Base-by-base conservation (phyloP, 139 green algal species). In the Volvox reticuliferus region DNA sequence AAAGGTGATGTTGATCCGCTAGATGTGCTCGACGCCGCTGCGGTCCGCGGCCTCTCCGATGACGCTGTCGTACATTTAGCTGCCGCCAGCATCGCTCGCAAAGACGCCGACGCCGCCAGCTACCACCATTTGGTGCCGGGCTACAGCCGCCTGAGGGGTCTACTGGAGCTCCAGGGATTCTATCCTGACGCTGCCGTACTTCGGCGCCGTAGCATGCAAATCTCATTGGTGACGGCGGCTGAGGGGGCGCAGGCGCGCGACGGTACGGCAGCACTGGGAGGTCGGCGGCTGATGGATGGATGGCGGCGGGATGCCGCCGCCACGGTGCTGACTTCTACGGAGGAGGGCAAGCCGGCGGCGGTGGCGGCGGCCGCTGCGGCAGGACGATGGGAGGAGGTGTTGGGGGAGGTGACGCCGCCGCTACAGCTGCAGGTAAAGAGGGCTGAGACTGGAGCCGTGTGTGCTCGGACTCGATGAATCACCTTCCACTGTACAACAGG, bases 111-210 rank as follows among this genome's bases (percentile, higher is more conserved):
- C 0, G 50, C 69, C n/a, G 71, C 86, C 1, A 44, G 50, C 33
- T 88, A 88, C 82, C 32, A 33, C 65, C 82, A 88, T 22, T 32
- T 71, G 50, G 86, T 90, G 9, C 86, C 86, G 0, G 86, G 50
- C 20, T 90, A 90, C 86, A 90, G 86, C 86, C 86, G 86, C n/a
- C 30, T 90, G 20, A 21, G 86, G 44, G 86, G 86, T 2, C 71
- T 90, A 19, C 73, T 90, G 73, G 86, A 90, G 50, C 18, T 83
- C 36, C 30, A 83, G 17, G 86, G 86, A 26, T 90, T 84, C 22
- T 90, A 84, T 32, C 86, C 86, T 13, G 86, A 90, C 30, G 71
- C 86, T 5, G 86, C 86, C 24, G 86, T 62, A n/a, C n/a, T 90
- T 50, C 86, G 83, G 69, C 86, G 86, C 50, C 86, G 73, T 55